phyloP scores from a whole-genome alignment of 495 filamentous ascomycete genomes.

The Hypoxylon lienhwacheense region DNA sequence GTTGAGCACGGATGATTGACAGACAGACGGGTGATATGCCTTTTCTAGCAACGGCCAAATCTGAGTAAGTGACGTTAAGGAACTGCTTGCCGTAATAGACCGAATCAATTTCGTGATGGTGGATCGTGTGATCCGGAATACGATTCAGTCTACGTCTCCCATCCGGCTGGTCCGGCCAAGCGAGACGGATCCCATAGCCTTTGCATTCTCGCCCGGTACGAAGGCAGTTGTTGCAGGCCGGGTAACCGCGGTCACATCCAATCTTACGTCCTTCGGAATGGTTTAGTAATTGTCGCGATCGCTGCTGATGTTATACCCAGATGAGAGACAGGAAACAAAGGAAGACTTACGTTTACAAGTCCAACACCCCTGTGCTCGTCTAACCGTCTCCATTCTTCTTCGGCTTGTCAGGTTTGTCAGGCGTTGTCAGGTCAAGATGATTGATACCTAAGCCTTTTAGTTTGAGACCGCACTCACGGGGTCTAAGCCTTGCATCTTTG shows the following conservation, averaged over 20 bases:
- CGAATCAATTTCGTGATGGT: slow-evolving; percentile 33
- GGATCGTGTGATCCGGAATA: slow-evolving; percentile 33
- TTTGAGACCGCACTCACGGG: slow-evolving; percentile 23
- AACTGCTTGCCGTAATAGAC: slow-evolving; percentile 38
- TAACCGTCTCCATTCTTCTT: slow-evolving; percentile 38
- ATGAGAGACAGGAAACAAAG: neutral
- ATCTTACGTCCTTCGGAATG: slow-evolving; percentile 40
- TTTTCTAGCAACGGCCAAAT: slow-evolving; percentile 36
- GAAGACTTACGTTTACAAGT: slow-evolving; percentile 43
- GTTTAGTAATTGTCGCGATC: slow-evolving; percentile 23
- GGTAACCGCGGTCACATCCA: slow-evolving; percentile 44
- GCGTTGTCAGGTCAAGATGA: too few relatives aligned
- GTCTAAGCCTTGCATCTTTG: slow-evolving; percentile 39
- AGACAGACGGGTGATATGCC: slow-evolving; percentile 33
- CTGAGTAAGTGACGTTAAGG: slow-evolving; percentile 38
- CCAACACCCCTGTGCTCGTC: slow-evolving; percentile 43
- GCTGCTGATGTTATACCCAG: slow-evolving; percentile 36
- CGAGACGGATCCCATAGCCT: slow-evolving; percentile 45
- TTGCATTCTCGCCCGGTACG: slow-evolving; percentile 41
- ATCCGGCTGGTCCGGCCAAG: slow-evolving; percentile 44
- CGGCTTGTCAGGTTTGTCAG: slow-evolving; percentile 9
- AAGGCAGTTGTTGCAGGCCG: slow-evolving; percentile 45
- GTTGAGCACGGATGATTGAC: slow-evolving; percentile 24
- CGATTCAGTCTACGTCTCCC: slow-evolving; percentile 39
- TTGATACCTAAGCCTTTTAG: slow-evolving; percentile 20